These are phyloP conservation scores for Gillenia trifoliata DNA, from an alignment of 306 rosid genomes.

Conservation along the genomic window DNA sequence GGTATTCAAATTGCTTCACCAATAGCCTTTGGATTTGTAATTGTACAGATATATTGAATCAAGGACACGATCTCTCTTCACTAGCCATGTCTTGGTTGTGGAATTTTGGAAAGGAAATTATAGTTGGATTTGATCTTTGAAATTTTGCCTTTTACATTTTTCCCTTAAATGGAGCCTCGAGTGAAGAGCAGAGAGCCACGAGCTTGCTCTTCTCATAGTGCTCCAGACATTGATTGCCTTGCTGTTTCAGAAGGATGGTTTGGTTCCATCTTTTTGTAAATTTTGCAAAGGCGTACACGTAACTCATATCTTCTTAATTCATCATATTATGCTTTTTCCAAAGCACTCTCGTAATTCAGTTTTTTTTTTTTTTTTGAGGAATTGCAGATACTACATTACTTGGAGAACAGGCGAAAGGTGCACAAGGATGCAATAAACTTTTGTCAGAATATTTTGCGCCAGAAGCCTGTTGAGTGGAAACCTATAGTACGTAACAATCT, in stretches of 20 bases:
- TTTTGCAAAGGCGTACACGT: conserved; percentile 25
- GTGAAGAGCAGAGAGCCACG: conserved; percentile 48
- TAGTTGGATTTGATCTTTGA: not conserved
- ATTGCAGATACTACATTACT: conserved; percentile 49
- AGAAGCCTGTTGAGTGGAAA: conserved; percentile 73
- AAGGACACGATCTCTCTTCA: not conserved
- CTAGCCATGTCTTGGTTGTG: not conserved
- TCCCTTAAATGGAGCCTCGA: conserved; percentile 43
- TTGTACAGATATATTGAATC: not conserved
- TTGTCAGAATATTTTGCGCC: conserved; percentile 64
- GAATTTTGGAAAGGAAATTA: not conserved
- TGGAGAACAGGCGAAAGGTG: conserved; percentile 59
- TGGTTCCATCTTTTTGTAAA: conserved; percentile 24
- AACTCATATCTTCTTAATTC: not conserved
- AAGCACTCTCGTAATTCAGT: conserved; percentile 5
- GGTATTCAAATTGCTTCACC: not conserved
- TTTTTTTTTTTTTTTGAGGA: conserved; percentile 18
- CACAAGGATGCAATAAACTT: conserved; percentile 63
- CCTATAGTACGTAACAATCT: conserved; percentile 42
- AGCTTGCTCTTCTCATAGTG: conserved; percentile 53
- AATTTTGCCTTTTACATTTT: not conserved
- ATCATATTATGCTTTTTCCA: not conserved
- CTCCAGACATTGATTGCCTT: conserved; percentile 43
- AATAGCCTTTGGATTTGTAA: not conserved
- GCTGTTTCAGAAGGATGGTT: conserved; percentile 20